Conservation (phyloP, 164 flowering plant species). For the Dillenia turbinata region DNA sequence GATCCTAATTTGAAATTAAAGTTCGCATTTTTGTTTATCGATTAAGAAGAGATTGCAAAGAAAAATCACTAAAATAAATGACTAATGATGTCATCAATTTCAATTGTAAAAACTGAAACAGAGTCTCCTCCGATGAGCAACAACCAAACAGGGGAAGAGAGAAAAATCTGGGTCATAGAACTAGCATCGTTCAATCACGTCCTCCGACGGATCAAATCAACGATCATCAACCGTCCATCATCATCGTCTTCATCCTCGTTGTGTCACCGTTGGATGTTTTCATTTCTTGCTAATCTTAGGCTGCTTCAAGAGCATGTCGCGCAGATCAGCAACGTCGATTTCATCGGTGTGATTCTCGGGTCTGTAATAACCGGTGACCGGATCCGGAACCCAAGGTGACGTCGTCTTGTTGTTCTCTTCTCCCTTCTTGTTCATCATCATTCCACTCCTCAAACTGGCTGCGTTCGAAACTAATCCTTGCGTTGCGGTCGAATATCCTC, state of each 20-base stretch:
- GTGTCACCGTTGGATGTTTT: background rate
- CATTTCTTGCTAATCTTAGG: constrained; percentile 16
- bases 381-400: constrained; percentile 63
- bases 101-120: background rate
- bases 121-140: background rate
- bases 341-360: constrained; percentile 44
- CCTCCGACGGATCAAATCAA: too few relatives aligned
- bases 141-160: background rate
- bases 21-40: background rate
- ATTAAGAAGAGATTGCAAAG: background rate
- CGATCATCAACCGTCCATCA: too few relatives aligned
- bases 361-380: constrained; percentile 59
- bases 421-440: constrained; percentile 29
- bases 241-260: too few relatives aligned
- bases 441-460: constrained; percentile 12
- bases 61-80: background rate
- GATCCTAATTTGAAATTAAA: too few relatives aligned
- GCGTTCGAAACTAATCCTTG: constrained; percentile 24
- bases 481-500: constrained; percentile 42
- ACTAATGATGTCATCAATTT: background rate
- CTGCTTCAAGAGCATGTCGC: constrained; percentile 36
- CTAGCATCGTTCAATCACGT: background rate
- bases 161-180: background rate
- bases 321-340: constrained; percentile 51
- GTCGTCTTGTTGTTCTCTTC: constrained; percentile 9